A percentile compares a stretch with the other conserved stretches of the same genome.
Evolutionary conservation across 2,329 filamentous ascomycete genomes (phyloP).

Genomic region (Colletotrichum agaves): DNA sequence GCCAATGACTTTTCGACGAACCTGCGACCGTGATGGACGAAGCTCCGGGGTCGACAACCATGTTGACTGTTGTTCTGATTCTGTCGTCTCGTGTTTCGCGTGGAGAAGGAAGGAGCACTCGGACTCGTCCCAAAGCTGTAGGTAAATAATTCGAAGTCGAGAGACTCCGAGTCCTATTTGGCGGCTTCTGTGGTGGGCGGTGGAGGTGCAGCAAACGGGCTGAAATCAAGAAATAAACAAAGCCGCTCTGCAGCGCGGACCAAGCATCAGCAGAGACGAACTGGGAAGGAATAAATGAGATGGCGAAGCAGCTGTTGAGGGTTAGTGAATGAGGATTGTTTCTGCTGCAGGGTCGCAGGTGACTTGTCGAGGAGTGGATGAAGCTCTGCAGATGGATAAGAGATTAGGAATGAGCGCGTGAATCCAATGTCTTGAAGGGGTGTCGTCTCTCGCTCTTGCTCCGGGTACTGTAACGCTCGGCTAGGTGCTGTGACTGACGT

Average conservation of each 20-base stretch:
- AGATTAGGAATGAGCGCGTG: conserved; percentile 26
- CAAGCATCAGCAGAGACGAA: conserved; percentile 26
- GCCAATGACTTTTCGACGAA: conserved; percentile 45
- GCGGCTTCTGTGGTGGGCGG: background rate
- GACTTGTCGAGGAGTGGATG: conserved; percentile 11
- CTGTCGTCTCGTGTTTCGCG: background rate
- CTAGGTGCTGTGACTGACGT: conserved; percentile 29
- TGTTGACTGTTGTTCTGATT: conserved; percentile 18
- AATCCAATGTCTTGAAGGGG: conserved; percentile 25
- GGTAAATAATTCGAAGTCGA: conserved; percentile 27
- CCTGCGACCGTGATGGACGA: conserved; percentile 70
- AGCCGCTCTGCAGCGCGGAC: conserved; percentile 34
- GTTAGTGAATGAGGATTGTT: conserved; percentile 25
- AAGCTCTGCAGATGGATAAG: conserved; percentile 34
- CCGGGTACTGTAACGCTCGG: background rate
- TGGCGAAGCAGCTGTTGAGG: conserved; percentile 23
- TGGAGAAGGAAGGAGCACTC: background rate
- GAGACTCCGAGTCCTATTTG: background rate
- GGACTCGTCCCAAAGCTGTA: conserved; percentile 13
- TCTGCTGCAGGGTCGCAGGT: background rate
- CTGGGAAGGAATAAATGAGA: background rate
- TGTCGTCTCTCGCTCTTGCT: background rate
- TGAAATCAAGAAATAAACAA: conserved; percentile 38
- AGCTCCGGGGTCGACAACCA: conserved; percentile 55
- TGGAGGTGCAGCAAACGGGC: conserved; percentile 1